These are phyloP conservation scores for Agastache rugosa DNA, from an alignment of 257 asterid species.

Conservation along the genomic window DNA sequence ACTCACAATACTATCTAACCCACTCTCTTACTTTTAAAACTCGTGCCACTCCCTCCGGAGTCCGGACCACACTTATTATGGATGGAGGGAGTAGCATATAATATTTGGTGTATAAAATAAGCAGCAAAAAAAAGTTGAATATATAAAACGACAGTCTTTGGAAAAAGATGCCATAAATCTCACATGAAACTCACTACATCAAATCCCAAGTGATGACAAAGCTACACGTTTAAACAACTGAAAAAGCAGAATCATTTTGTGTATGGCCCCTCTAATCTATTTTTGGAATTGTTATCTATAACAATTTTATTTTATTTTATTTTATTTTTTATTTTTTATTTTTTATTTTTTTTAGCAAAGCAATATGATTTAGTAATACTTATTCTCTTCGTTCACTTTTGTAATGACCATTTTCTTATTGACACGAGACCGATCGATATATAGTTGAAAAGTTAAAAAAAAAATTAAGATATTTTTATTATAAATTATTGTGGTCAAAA, in stretches of 20 bases:
- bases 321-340: too few species aligned
- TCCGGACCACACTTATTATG: too few species aligned
- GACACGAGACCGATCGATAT: constrained; percentile 20
- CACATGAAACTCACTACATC: constrained; percentile 40
- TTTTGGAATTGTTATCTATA: constrained; percentile 9
- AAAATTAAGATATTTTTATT: not conserved
- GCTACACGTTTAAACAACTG: constrained; percentile 36
- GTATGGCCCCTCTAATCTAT: constrained; percentile 23
- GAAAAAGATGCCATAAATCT: constrained; percentile 30
- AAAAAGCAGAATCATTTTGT: constrained; percentile 9
- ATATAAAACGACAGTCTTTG: not conserved
- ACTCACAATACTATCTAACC: too few species aligned
- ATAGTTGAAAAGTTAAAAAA: not conserved
- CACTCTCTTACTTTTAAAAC: too few species aligned
- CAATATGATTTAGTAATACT: not conserved
- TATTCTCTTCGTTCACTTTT: not conserved
- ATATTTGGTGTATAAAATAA: not conserved
- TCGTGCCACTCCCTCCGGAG: too few species aligned
- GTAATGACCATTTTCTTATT: not conserved
- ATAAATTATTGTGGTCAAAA: constrained; percentile 12
- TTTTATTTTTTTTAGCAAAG: not conserved
- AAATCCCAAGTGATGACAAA: constrained; percentile 28
- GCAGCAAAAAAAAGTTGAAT: not conserved
- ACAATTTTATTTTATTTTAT: too few species aligned
- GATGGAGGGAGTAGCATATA: too few species aligned